Conservation (phyloP, 2,329 filamentous ascomycete species). For the Cordyceps tenuipes region DNA sequence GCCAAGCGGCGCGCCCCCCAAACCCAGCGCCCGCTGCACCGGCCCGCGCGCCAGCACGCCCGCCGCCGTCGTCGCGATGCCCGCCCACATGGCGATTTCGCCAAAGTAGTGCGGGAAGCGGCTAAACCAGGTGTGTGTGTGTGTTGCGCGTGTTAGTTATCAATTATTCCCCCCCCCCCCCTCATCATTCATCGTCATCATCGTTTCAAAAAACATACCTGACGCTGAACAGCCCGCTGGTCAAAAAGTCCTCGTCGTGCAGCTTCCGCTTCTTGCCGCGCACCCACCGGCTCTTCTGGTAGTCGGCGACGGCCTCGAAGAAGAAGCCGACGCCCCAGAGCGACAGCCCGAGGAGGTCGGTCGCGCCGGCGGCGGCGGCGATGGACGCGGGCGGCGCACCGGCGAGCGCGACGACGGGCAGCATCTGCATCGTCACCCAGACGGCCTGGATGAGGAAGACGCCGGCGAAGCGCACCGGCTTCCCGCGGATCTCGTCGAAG, state of each 20-base stretch:
- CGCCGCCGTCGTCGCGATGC: conserved; percentile 51
- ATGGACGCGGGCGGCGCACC: no score
- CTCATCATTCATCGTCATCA: background rate
- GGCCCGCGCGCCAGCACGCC: conserved; percentile 47
- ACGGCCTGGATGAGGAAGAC: conserved; percentile 49
- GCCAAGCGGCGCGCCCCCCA: conserved; percentile 37
- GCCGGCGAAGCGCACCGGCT: conserved; percentile 26
- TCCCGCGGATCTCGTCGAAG: conserved; percentile 33
- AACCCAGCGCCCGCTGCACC: conserved; percentile 48
- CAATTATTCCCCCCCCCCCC: no score
- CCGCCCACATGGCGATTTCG: conserved; percentile 61
- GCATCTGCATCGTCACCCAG: conserved; percentile 59
- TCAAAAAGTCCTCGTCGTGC: conserved; percentile 60
- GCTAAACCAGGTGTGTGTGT: conserved; percentile 22
- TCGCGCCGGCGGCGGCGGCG: conserved; percentile 19
- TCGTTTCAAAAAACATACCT: conserved; percentile 27
- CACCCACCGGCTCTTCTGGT: conserved; percentile 56
- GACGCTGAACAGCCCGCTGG: conserved; percentile 52
- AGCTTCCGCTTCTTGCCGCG: conserved; percentile 54
- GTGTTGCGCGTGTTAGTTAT: no score
- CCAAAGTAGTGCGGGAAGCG: conserved; percentile 66
- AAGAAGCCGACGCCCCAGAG: conserved; percentile 51
- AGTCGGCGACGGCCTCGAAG: conserved; percentile 54
- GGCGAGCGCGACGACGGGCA: conserved; percentile 52
- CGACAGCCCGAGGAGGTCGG: conserved; percentile 48